These are phyloP conservation scores for Ceratobasidium sp. DNA, from an alignment of 1,284 basidiomycete genomes.

Conservation along the genomic window DNA sequence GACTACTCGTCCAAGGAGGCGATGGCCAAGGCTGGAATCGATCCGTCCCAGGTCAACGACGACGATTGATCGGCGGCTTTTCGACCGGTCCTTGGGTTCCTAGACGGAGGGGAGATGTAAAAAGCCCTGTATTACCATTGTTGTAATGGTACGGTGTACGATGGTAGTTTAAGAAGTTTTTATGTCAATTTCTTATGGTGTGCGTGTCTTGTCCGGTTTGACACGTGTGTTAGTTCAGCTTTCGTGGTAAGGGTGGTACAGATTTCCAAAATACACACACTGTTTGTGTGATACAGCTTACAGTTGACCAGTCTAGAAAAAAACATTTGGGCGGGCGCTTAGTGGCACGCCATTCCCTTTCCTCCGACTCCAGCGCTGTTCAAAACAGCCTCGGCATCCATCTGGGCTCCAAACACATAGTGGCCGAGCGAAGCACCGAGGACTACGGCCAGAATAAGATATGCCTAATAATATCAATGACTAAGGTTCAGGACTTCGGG, in stretches of 20 bases:
- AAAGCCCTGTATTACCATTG: conserved; percentile 6
- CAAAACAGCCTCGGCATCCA: conserved; percentile 71
- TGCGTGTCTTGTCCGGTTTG: neutral
- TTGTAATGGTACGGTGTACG: conserved; percentile 19
- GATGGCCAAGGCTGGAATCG: conserved; percentile 39
- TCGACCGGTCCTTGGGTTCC: neutral
- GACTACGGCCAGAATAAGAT: conserved; percentile 79
- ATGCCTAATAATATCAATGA: conserved; percentile 67
- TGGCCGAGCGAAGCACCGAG: conserved; percentile 78
- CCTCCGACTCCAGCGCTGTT: conserved; percentile 58
- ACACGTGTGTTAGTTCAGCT: neutral
- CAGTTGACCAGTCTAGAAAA: neutral
- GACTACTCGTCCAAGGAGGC: conserved; percentile 35
- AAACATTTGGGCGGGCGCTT: conserved; percentile 9
- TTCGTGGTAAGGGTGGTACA: neutral
- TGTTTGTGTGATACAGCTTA: neutral
- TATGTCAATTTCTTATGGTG: conserved; percentile 4
- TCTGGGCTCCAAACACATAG: conserved; percentile 71
- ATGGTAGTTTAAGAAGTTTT: conserved; percentile 22
- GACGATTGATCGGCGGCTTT: conserved; percentile 20
- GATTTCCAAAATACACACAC: neutral
- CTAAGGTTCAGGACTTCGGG: neutral
- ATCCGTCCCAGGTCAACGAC: conserved; percentile 23
- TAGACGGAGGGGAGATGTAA: neutral
- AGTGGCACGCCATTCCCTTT: conserved; percentile 74